A percentile compares a stretch with the other conserved stretches of the same genome.
Conservation (phyloP, 2,329 filamentous ascomycete species). For the Bipolaris gigantea region DNA sequence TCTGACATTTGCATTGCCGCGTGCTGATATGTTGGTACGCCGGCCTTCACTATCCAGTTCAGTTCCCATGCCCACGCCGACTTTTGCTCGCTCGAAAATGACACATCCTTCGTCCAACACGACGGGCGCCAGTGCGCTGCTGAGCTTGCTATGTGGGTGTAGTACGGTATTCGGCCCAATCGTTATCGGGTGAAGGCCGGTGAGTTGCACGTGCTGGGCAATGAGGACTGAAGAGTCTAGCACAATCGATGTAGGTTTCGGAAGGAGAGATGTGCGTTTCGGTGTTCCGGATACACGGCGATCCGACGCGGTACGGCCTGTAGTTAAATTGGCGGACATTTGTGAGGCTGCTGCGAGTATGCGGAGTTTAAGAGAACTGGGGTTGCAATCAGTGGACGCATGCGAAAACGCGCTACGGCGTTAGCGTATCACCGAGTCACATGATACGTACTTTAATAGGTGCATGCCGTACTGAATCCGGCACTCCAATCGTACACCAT, state of each 20-base stretch:
- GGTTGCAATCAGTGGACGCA: background rate
- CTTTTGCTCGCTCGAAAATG: conserved; percentile 66
- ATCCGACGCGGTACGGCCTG: conserved; percentile 24
- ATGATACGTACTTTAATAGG: background rate
- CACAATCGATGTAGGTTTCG: conserved; percentile 42
- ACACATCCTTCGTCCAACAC: conserved; percentile 62
- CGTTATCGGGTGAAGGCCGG: conserved; percentile 76
- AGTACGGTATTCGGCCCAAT: conserved; percentile 77
- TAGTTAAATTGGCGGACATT: conserved; percentile 28
- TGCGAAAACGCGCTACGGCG: conserved; percentile 4
- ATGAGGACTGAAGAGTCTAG: conserved; percentile 54
- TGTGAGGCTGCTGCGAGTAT: background rate
- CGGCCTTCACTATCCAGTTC: conserved; percentile 19
- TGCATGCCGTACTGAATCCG: background rate
- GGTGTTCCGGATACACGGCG: conserved; percentile 37
- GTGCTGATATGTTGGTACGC: conserved; percentile 15
- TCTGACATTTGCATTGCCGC: conserved; percentile 12
- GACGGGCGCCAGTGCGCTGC: conserved; percentile 47
- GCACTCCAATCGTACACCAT: background rate
- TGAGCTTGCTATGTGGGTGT: conserved; percentile 73
- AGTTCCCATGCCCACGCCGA: conserved; percentile 42
- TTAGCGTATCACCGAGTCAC: conserved; percentile 13
- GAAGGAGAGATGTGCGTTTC: conserved; percentile 44
- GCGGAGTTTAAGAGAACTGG: background rate
- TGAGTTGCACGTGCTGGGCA: conserved; percentile 53